Percentiles rank a stretch among this genome's conserved stretches.
Conservation (phyloP, 257 asterid genomes). For the Osmanthus fragrans region DNA sequence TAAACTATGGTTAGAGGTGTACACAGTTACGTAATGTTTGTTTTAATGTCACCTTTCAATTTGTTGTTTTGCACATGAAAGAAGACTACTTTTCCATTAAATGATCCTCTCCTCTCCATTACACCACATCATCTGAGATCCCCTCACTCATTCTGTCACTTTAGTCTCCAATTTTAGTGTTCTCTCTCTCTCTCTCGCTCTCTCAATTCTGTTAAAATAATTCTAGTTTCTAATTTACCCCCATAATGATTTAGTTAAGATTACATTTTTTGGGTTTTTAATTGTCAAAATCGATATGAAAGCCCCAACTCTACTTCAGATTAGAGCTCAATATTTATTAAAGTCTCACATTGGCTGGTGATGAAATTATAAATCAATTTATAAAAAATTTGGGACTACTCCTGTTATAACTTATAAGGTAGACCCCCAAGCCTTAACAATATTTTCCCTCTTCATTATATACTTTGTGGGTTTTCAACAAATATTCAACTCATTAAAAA, state of each 20-base stretch:
- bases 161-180: not conserved
- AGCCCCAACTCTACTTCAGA: conserved; percentile 10
- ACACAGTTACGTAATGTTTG: not conserved
- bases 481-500: conserved; percentile 21
- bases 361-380: too few relatives aligned
- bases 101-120: conserved; percentile 2
- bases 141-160: not conserved
- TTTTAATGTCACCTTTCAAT: not conserved
- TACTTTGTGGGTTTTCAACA: conserved; percentile 12
- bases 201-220: not conserved
- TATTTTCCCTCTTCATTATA: conserved; percentile 14
- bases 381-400: too few relatives aligned
- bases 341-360: too few relatives aligned
- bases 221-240: not conserved
- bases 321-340: conserved; percentile 16
- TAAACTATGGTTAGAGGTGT: not conserved
- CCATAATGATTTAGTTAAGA: conserved; percentile 11
- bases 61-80: not conserved
- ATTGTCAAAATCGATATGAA: conserved; percentile 22
- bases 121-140: not conserved
- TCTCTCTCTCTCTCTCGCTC: not conserved
- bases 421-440: too few relatives aligned
- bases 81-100: not conserved
- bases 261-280: conserved; percentile 24
- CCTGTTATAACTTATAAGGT: too few relatives aligned